Base-by-base conservation (phyloP, 2,329 filamentous ascomycete species). In the Coniochaeta pulveracea region DNA sequence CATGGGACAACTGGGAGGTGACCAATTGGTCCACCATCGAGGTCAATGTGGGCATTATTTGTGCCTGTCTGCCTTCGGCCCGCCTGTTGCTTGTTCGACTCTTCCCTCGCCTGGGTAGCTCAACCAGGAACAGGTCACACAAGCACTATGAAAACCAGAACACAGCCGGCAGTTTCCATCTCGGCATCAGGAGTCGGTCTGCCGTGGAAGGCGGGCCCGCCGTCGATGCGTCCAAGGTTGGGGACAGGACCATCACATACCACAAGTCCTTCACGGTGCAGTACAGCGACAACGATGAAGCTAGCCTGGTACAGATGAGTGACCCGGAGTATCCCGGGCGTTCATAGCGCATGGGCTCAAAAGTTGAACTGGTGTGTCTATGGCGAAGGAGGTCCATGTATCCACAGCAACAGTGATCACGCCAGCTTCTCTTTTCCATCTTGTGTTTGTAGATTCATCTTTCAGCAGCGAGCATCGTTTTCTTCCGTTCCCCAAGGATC, bases 41-140 rank as follows among this genome's bases (percentile, higher is more conserved):
- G 35, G 42, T 55, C 36, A 48, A 52, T 33, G 43, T 54, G 19
- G 49, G 48, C 33, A 48, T 54, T 33, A 50, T 53, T 10, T 53
- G 50, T 38, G 40, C 48, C n/a, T 52, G 48, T 41, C 44, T 54
- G 46, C 50, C 51, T 1, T 37, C 46, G 3, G n/a, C 47, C 2
- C 47, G 49, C 5, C 41, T 50, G 7, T 23, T 50, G 9, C 40
- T 51, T n/a, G 42, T 50, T 5, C 43, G 44, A 34, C 27, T 41
- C 16, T 51, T 50, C 41, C 47, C 48, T 1, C 9, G 21, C 3
- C 30, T 46, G 4, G 30, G 40, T 4, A 43, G 39, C 12, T 34
- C 39, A 15, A 29, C 36, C 19, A 10, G 10, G 19, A 27, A 4
- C 21, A 25, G 16, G 14, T 17, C 6, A 4, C 26, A 27, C 18